phyloP scores from a whole-genome alignment of 2,329 filamentous ascomycete species.

The Zalaria sp. region DNA sequence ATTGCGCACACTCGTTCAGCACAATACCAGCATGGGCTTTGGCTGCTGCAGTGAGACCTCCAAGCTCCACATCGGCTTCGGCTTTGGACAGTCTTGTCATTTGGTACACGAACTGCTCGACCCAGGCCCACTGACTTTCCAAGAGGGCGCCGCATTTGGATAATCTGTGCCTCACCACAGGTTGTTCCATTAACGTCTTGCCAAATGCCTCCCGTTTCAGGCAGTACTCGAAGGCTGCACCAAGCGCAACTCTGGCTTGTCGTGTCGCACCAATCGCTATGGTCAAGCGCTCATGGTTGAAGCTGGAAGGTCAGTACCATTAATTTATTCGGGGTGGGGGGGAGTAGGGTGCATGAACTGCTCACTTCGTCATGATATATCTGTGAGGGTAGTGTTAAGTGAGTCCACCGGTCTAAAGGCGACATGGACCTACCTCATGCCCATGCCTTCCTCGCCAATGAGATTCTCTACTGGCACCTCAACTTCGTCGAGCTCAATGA shows the following conservation, averaged over 20 bases:
- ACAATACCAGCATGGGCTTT: conserved; percentile 64
- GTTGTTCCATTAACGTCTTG: conserved; percentile 57
- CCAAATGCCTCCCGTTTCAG: conserved; percentile 55
- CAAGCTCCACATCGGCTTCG: conserved; percentile 49
- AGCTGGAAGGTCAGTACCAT: conserved; percentile 34
- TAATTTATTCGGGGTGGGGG: neutral
- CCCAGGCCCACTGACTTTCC: conserved; percentile 58
- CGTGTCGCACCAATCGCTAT: conserved; percentile 53
- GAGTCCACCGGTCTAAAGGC: too few species aligned
- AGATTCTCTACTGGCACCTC: conserved; percentile 56
- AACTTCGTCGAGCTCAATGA: conserved; percentile 64
- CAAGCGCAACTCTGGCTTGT: conserved; percentile 45
- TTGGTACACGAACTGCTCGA: conserved; percentile 57
- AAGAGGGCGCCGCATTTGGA: conserved; percentile 55
- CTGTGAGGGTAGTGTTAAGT: neutral
- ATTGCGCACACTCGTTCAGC: conserved; percentile 55
- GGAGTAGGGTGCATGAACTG: neutral
- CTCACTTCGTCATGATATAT: conserved; percentile 7
- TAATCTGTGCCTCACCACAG: conserved; percentile 58
- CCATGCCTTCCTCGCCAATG: conserved; percentile 53
- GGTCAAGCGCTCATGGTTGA: conserved; percentile 62
- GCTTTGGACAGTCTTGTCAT: conserved; percentile 47
- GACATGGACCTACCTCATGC: conserved; percentile 53
- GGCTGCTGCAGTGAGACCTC: conserved; percentile 55
- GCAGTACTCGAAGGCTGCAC: conserved; percentile 46